Base-by-base conservation (phyloP, 2,329 filamentous ascomycete genomes). In the Aspergillus unguis region DNA sequence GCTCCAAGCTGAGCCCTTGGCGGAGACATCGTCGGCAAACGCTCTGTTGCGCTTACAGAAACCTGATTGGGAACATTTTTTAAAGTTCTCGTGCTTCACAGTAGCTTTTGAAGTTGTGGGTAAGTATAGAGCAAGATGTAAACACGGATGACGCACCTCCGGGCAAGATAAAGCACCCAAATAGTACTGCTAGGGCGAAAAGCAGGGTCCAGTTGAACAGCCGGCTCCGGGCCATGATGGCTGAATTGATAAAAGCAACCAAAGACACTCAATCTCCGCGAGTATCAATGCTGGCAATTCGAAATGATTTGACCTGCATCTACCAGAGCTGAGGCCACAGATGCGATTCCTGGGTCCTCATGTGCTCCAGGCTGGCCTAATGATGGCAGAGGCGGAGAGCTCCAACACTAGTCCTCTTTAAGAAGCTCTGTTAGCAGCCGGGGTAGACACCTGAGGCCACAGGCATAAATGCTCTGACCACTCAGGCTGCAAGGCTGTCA, bases 51-150 rank as follows among this genome's bases (percentile, higher is more conserved):
- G 88, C 70, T 91, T 94, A 76, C 94, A 99, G 78, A 99, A 99
- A 65, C 94, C 94, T 4, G 92, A 94, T 70, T 99, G 92, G 61
- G 88, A 78, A 77, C 94, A 99, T 64, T 88, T 96, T 70, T 97
- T 99, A 81, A 97, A 99, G 71, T 95, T 92, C 65, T 96, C 85
- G 69, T 96, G 88, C 76, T 99, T 99, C 48, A 99, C 94, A 64
- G 83, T 80, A 59, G 83, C 91, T 95, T 33, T 8, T 5, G 7
- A 2, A n/a, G n/a, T 4, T 28, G 33, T 10, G 29, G 11, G 29
- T 44, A 28, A 44, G 27, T 10, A 11, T 3, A 17, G 2, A 4
- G 7, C 9, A 26, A 17, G 6, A 33, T 25, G 6, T 8, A 29
- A 9, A 29, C 4, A 29, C 10, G 28, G 7, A 36, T 17, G 17